Percentiles rank a stretch among this genome's conserved stretches.
Evolutionary conservation across 139 green algal species (phyloP).

Genomic region (Dunaliella sp.): DNA sequence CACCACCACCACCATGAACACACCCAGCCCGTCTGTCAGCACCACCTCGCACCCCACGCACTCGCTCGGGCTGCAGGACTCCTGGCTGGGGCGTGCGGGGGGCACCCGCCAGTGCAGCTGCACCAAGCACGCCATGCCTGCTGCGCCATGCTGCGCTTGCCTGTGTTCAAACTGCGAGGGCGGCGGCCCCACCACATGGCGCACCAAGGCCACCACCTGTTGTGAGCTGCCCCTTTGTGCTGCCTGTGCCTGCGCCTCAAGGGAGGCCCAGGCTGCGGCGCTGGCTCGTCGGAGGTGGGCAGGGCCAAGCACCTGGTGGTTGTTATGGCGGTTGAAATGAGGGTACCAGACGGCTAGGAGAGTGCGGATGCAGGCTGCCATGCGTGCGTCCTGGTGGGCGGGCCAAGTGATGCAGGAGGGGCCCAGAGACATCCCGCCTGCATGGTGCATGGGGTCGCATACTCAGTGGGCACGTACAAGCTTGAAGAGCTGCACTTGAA

Average conservation of each 20-base stretch:
- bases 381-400: not conserved
- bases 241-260: not conserved
- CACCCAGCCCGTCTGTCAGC: not conserved
- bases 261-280: not conserved
- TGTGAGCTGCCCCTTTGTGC: not conserved
- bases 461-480: no score
- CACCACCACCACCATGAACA: not conserved
- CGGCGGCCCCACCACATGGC: not conserved
- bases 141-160: not conserved
- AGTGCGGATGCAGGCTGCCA: not conserved
- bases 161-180: not conserved
- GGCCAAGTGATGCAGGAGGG: not conserved
- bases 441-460: no score
- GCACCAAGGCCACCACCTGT: not conserved
- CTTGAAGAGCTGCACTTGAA: no score
- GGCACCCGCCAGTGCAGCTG: not conserved
- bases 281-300: not conserved
- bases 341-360: not conserved
- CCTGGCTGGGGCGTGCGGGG: not conserved
- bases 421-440: not conserved
- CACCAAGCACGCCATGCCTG: not conserved
- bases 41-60: not conserved
- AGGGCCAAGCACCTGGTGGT: not conserved
- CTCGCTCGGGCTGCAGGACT: not conserved
- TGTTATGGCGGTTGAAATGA: not conserved